Percentiles rank a stretch among this genome's conserved stretches.
These are phyloP conservation scores for Knufia petricola DNA, from an alignment of 2,329 filamentous ascomycete genomes.

Conservation along the genomic window DNA sequence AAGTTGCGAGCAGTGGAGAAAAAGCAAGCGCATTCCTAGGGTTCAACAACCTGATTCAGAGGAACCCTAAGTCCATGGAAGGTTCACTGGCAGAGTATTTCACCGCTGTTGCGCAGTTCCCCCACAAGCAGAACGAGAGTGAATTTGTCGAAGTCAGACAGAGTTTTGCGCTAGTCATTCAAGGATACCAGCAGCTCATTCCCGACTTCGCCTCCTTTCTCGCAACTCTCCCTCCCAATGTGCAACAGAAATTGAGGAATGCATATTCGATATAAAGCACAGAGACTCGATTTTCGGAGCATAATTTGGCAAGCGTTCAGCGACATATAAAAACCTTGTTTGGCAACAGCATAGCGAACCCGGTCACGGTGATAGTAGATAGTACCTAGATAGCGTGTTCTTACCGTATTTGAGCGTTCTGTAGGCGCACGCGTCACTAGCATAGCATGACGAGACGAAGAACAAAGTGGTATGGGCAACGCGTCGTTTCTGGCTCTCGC, in stretches of 20 bases:
- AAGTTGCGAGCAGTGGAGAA: slow-evolving; percentile 80
- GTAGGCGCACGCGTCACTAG: neutral
- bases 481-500: too few relatives aligned
- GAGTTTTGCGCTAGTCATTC: slow-evolving; percentile 63
- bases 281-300: neutral
- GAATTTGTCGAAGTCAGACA: slow-evolving; percentile 53
- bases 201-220: slow-evolving; percentile 39
- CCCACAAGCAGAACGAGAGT: slow-evolving; percentile 52
- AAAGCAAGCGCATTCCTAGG: slow-evolving; percentile 90
- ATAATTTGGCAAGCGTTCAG: neutral
- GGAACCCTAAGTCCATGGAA: slow-evolving; percentile 89
- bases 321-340: neutral
- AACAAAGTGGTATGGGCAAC: neutral
- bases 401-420: slow-evolving; percentile 4
- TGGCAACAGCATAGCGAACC: neutral
- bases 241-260: slow-evolving; percentile 34
- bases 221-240: slow-evolving; percentile 31
- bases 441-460: neutral
- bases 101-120: slow-evolving; percentile 65
- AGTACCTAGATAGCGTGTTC: slow-evolving; percentile 7
- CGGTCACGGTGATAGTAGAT: neutral
- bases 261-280: slow-evolving; percentile 33
- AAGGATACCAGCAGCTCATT: slow-evolving; percentile 40
- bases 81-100: slow-evolving; percentile 75
- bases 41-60: slow-evolving; percentile 72